phyloP scores from a whole-genome alignment of 2,329 filamentous ascomycete species.

The Scedosporium boydii region DNA sequence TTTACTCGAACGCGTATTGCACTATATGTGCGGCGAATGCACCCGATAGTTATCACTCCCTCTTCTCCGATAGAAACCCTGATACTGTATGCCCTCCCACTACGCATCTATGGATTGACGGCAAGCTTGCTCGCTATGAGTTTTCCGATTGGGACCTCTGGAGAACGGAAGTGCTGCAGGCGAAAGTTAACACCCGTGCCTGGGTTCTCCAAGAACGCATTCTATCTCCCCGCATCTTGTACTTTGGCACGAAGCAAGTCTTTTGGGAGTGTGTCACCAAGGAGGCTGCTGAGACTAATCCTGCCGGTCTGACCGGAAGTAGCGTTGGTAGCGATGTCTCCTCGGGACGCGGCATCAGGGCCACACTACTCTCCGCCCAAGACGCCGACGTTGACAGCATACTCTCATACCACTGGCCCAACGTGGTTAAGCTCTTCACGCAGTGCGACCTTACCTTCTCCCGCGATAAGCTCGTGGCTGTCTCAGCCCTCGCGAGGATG shows the following conservation, averaged over 20 bases:
- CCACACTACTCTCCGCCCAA: background rate
- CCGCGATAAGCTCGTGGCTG: conserved; percentile 6
- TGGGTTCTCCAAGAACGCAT: conserved; percentile 16
- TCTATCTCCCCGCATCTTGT: conserved; percentile 12
- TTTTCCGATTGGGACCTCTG: background rate
- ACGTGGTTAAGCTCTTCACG: conserved; percentile 4
- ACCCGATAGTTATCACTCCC: background rate
- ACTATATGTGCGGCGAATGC: background rate
- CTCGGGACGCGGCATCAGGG: background rate
- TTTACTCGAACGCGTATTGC: background rate
- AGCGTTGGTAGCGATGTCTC: too few species aligned
- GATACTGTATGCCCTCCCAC: background rate
- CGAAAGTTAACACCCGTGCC: conserved; percentile 10
- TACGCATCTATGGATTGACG: background rate
- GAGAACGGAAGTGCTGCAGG: background rate
- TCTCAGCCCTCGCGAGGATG: conserved; percentile 7
- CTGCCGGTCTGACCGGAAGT: background rate
- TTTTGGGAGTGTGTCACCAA: conserved; percentile 12
- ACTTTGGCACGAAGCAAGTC: conserved; percentile 11
- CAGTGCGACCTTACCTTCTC: conserved; percentile 6
- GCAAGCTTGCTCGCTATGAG: background rate
- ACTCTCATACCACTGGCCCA: conserved; percentile 2
- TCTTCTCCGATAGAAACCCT: background rate
- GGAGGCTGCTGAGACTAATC: background rate
- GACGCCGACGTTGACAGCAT: background rate